A percentile compares a stretch with the other conserved stretches of the same genome.
These are phyloP conservation scores for Aspergillus uvarum DNA, from an alignment of 2,329 filamentous ascomycete genomes.

Conservation along the genomic window DNA sequence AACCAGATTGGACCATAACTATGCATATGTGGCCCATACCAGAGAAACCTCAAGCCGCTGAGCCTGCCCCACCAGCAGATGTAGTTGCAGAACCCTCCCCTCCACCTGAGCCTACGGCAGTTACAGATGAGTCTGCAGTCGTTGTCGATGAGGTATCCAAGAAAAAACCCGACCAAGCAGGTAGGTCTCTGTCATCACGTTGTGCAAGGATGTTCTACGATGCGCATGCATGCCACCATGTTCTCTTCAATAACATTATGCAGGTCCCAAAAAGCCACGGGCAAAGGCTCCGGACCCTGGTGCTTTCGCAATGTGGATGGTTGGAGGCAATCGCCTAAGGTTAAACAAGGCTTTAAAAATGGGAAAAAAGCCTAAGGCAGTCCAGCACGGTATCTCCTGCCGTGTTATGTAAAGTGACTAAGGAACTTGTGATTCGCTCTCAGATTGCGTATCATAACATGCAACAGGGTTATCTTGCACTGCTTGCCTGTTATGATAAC, in stretches of 20 bases:
- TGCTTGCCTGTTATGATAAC: not conserved
- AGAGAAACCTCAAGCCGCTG: conserved; percentile 48
- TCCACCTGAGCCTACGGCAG: conserved; percentile 20
- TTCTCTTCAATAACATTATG: not conserved
- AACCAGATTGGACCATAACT: conserved; percentile 72
- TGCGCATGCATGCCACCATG: no score
- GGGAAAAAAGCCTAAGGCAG: conserved; percentile 48
- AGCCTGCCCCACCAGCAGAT: conserved; percentile 31
- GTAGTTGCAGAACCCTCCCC: conserved; percentile 23
- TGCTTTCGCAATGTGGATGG: conserved; percentile 47
- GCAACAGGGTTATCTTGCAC: not conserved
- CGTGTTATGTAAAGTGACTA: conserved; percentile 31
- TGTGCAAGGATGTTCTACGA: not conserved
- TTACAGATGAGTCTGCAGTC: conserved; percentile 18
- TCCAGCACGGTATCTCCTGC: conserved; percentile 24
- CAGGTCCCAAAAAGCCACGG: conserved; percentile 35
- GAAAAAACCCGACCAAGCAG: conserved; percentile 34
- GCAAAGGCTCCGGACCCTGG: conserved; percentile 30
- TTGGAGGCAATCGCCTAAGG: conserved; percentile 35
- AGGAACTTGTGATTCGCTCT: conserved; percentile 6
- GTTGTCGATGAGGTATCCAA: conserved; percentile 27
- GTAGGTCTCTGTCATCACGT: conserved; percentile 23
- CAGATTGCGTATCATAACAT: conserved; percentile 7
- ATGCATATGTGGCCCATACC: conserved; percentile 68
- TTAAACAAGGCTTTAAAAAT: conserved; percentile 45